These are phyloP conservation scores for Porphyra umbilicalis DNA, from an alignment of 31 red algal species.

Conservation along the genomic window DNA sequence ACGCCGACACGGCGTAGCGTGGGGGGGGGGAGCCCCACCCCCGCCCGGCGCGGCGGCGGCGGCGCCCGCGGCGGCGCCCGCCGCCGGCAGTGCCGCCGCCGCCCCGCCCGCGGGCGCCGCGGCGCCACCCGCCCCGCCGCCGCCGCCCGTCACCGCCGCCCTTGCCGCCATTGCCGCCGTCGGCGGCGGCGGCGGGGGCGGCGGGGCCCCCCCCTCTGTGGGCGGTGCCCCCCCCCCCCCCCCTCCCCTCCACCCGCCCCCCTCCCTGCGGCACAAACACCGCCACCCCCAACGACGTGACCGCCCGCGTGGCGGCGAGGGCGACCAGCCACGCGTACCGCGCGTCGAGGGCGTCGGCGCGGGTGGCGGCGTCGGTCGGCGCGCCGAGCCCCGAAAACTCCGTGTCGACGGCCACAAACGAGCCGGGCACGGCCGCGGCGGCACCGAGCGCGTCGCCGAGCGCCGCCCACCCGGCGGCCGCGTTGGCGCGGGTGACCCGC, in stretches of 20 bases:
- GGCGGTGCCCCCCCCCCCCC: neutral
- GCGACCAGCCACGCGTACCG: slow-evolving; percentile 58
- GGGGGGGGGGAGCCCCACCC: neutral
- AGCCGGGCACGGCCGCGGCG: slow-evolving; percentile 9
- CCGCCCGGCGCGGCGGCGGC: neutral
- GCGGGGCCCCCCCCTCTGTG: no score
- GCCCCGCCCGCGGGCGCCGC: neutral
- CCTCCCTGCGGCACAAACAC: slow-evolving; percentile 34
- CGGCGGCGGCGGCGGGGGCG: no score
- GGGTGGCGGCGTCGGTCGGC: slow-evolving; percentile 13
- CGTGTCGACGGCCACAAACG: slow-evolving; percentile 83
- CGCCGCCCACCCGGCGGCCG: slow-evolving; percentile 21
- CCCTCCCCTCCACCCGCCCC: no score
- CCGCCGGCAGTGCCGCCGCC: neutral
- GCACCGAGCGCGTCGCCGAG: slow-evolving; percentile 7
- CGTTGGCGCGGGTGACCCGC: slow-evolving; percentile 21
- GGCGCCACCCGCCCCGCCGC: neutral
- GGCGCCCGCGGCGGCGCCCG: neutral
- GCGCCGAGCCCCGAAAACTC: slow-evolving; percentile 83
- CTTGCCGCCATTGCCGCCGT: no score
- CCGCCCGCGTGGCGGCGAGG: slow-evolving; percentile 48
- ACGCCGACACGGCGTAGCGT: slow-evolving; percentile 54
- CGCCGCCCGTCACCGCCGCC: no score
- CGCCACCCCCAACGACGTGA: slow-evolving; percentile 78
- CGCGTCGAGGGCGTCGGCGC: slow-evolving; percentile 20